phyloP scores from a whole-genome alignment of 1,284 basidiomycete species.

The Cryptococcus hybrid region DNA sequence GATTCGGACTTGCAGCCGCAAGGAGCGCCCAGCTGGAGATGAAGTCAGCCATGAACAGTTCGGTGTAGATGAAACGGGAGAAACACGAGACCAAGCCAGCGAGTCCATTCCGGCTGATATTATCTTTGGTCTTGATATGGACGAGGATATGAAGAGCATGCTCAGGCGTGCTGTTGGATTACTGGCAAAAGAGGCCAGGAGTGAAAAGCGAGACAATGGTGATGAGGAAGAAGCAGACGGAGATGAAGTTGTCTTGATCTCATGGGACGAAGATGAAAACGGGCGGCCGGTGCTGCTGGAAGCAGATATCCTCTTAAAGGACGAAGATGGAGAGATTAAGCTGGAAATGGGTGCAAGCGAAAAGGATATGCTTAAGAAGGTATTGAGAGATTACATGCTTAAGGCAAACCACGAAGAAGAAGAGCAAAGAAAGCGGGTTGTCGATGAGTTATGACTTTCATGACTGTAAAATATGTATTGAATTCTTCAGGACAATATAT shows the following conservation, averaged over 20 bases:
- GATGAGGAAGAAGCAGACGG: background rate
- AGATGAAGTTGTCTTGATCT: conserved; percentile 15
- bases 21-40: background rate
- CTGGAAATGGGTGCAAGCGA: conserved; percentile 4
- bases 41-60: background rate
- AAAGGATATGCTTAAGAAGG: conserved; percentile 12
- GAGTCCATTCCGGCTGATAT: background rate
- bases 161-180: conserved; percentile 9
- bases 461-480: background rate
- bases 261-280: conserved; percentile 16
- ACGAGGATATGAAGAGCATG: conserved; percentile 6
- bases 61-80: background rate
- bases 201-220: background rate
- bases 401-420: background rate
- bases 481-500: too few species aligned
- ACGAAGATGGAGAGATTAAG: background rate
- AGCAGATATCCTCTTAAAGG: conserved; percentile 6
- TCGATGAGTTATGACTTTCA: background rate
- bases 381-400: conserved; percentile 11
- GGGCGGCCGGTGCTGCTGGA: conserved; percentile 10
- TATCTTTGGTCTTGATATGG: conserved; percentile 5
- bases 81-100: conserved; percentile 4
- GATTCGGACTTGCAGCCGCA: conserved; percentile 8
- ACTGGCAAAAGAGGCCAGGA: conserved; percentile 1
- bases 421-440: background rate